Evolutionary conservation across 768 basidiomycete species (phyloP), one percentile per base, ranked within the genome.

Genomic region (Leccinum subgranulosum): DNA sequence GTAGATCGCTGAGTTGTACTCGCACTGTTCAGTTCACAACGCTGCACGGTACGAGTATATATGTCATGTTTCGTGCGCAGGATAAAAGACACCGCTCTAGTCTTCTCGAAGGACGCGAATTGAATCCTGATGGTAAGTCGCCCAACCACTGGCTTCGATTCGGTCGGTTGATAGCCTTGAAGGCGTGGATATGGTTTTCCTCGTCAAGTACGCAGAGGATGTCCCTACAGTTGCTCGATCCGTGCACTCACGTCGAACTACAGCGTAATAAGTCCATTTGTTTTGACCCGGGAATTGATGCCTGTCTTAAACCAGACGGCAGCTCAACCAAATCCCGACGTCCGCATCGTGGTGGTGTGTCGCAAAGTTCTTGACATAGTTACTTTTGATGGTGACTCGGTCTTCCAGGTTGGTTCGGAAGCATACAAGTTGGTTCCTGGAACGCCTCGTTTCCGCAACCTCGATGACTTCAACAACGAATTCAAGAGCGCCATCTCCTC

Each of bases 281-380:
- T 81, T 14, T 78, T 87, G 59, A 86, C 83, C 9, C 69, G 75
- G 21, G 75, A 77, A 4, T 75, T 87, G 7, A 73, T 85, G 36
- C 82, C 85, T 3, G 65, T 85, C 3, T 64, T 87, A 49, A 72
- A 70, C 41, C 68, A 73, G 53, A 87, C 87, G 1, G 79, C 83
- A 0, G 60, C 73, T 17, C 68, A 77, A 48, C 69, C 76, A 0
- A 71, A 71, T 23, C 76, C 83, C 0, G 87, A 88, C 57, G 85
- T 86, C 49, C 80, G 86, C 17, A 75, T 88, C 14, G 75, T 87
- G 10, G 78, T 81, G 54, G 85, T 86, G 57, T 43, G 80, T 59
- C 28, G 1, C 36, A n/a, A 39, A 39, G 17, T 39, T n/a, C 17
- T 39, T 17, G 9, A 1, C 17, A 9, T n/a, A 6, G 28, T 5